Evolutionary conservation across 1,139 yeast genomes (phyloP).

Genomic region (Geotrichum restrictum): DNA sequence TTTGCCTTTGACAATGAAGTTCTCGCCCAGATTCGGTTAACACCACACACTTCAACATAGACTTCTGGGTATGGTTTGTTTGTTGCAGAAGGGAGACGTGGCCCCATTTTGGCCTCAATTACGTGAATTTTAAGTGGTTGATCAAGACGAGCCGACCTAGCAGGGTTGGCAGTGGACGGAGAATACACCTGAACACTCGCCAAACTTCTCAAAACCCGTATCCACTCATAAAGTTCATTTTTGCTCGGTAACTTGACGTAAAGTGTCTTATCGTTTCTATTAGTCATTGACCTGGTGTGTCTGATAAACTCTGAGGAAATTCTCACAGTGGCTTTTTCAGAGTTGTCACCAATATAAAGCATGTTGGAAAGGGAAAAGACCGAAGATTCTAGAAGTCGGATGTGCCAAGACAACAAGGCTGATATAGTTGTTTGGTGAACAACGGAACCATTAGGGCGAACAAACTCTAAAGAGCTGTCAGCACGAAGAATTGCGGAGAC

Average conservation of each 20-base stretch:
- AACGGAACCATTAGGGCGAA: not conserved
- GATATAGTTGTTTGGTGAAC: slow-evolving; percentile 1
- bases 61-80: not conserved
- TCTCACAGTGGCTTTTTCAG: not conserved
- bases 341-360: slow-evolving; percentile 5
- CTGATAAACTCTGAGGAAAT: not conserved
- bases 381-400: slow-evolving; percentile 9
- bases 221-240: slow-evolving; percentile 54
- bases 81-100: too few species aligned
- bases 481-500: slow-evolving; percentile 5
- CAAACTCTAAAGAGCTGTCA: slow-evolving; percentile 10
- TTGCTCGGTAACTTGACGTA: slow-evolving; percentile 9
- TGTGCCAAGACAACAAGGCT: slow-evolving; percentile 4
- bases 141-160: slow-evolving; percentile 49
- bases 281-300: not conserved
- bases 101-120: slow-evolving; percentile 53
- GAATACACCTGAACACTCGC: slow-evolving; percentile 57
- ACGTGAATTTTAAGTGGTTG: slow-evolving; percentile 55
- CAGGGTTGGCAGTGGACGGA: slow-evolving; percentile 33
- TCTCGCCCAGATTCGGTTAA: slow-evolving; percentile 55
- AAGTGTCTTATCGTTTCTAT: not conserved
- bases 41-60: slow-evolving; percentile 54
- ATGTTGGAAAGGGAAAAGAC: slow-evolving; percentile 9
- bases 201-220: slow-evolving; percentile 65
- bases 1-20: slow-evolving; percentile 48